A percentile compares a stretch with the other conserved stretches of the same genome.
phyloP scores from a whole-genome alignment of 2,329 filamentous ascomycete species.

The Calycina herbarum region DNA sequence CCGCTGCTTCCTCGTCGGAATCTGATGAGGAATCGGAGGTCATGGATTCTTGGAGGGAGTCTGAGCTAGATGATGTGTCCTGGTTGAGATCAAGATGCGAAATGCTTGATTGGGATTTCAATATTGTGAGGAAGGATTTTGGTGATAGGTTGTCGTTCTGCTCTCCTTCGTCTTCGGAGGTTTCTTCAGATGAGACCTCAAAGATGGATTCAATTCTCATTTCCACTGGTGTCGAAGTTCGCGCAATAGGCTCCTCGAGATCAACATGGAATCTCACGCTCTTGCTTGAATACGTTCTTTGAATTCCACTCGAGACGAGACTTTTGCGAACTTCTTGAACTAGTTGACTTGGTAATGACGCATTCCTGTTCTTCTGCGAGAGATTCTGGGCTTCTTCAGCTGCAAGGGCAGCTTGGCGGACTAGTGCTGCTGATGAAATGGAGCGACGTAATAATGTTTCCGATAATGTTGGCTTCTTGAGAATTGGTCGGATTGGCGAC shows the following conservation, averaged over 20 bases:
- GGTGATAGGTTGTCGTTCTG: neutral
- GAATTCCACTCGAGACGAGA: neutral
- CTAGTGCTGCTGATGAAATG: slow-evolving; percentile 9
- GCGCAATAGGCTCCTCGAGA: neutral
- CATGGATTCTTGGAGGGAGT: neutral
- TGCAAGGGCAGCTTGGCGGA: neutral
- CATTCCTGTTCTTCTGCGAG: neutral
- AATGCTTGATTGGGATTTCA: neutral
- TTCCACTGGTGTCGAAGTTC: neutral
- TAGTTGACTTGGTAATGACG: neutral
- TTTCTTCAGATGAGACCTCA: neutral
- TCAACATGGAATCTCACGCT: slow-evolving; percentile 10
- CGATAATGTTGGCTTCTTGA: slow-evolving; percentile 14
- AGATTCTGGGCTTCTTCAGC: neutral
- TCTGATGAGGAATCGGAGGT: neutral
- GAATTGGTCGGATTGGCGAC: slow-evolving; percentile 10
- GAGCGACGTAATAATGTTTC: slow-evolving; percentile 8
- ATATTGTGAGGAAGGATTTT: neutral
- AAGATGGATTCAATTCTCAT: neutral
- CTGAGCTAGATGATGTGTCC: neutral
- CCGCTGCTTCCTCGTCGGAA: neutral
- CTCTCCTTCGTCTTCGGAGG: neutral
- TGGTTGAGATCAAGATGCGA: neutral
- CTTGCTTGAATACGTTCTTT: neutral
- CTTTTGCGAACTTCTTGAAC: neutral